phyloP scores from a whole-genome alignment of 768 basidiomycete genomes.

The Termitomyces heimii region DNA sequence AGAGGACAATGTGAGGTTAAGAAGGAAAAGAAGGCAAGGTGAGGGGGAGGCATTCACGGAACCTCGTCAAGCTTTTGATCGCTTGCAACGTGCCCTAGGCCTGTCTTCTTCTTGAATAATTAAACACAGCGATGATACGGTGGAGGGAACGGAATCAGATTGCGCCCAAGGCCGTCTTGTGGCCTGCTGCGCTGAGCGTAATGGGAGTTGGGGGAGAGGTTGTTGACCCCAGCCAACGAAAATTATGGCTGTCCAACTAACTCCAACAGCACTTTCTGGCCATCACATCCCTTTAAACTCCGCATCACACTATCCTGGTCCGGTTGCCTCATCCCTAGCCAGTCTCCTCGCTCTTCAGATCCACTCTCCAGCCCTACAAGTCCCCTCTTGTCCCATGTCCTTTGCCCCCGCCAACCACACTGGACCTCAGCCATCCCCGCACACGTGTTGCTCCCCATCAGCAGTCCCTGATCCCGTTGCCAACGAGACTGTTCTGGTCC shows the following conservation, averaged over 20 bases:
- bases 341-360: neutral
- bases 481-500: conserved; percentile 7
- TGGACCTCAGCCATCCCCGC: neutral
- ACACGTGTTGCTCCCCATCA: conserved; percentile 9
- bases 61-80: conserved; percentile 63
- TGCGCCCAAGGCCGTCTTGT: neutral
- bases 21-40: conserved; percentile 51
- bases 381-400: neutral
- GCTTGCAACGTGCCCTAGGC: conserved; percentile 65
- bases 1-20: conserved; percentile 33
- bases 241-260: conserved; percentile 15
- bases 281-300: conserved; percentile 24
- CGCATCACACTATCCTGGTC: conserved; percentile 11
- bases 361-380: neutral
- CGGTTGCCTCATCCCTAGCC: neutral
- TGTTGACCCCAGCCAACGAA: conserved; percentile 7
- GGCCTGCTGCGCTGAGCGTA: neutral
- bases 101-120: conserved; percentile 38
- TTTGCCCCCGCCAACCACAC: neutral
- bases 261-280: conserved; percentile 15
- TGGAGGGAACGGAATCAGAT: conserved; percentile 7
- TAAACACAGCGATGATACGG: conserved; percentile 12
- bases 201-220: conserved; percentile 2
- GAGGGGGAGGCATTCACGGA: conserved; percentile 48
- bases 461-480: conserved; percentile 6